phyloP scores from a whole-genome alignment of 306 rosid genomes.

The Quercus glauca region DNA sequence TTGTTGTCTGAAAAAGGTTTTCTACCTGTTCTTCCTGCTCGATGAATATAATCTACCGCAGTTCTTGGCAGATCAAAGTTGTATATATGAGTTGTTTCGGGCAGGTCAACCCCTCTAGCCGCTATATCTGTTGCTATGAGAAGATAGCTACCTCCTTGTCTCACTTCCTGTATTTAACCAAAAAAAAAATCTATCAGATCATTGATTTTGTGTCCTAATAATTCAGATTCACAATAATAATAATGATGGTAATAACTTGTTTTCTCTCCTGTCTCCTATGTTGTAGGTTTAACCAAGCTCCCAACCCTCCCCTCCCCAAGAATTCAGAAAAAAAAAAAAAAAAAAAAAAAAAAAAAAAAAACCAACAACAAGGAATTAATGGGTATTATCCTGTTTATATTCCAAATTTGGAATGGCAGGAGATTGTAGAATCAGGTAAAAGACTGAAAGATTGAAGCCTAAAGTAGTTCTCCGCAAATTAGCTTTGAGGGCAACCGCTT shows the following conservation, averaged over 20 bases:
- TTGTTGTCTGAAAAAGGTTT: conserved; percentile 75
- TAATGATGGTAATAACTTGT: background rate
- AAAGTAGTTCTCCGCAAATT: too few relatives aligned
- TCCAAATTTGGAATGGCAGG: too few relatives aligned
- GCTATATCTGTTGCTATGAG: conserved; percentile 88
- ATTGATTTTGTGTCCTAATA: background rate
- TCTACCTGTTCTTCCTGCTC: conserved; percentile 93
- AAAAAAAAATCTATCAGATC: conserved; percentile 10
- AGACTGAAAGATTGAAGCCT: too few relatives aligned
- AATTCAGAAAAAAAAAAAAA: background rate
- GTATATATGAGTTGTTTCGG: conserved; percentile 88
- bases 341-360: background rate
- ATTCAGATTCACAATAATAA: background rate
- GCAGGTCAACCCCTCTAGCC: conserved; percentile 91
- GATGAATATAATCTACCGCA: conserved; percentile 83
- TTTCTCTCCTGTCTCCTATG: background rate
- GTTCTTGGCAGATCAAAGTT: conserved; percentile 82
- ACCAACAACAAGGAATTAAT: too few relatives aligned
- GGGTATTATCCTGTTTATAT: too few relatives aligned
- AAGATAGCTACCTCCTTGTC: conserved; percentile 76
- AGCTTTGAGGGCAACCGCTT: too few relatives aligned
- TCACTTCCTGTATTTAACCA: conserved; percentile 49
- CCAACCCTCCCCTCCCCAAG: too few relatives aligned
- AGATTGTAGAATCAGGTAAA: too few relatives aligned
- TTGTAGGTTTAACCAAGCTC: too few relatives aligned